Evolutionary conservation across 108 stramenopile species (phyloP).

Genomic region (Cyclotella distinguenda): DNA sequence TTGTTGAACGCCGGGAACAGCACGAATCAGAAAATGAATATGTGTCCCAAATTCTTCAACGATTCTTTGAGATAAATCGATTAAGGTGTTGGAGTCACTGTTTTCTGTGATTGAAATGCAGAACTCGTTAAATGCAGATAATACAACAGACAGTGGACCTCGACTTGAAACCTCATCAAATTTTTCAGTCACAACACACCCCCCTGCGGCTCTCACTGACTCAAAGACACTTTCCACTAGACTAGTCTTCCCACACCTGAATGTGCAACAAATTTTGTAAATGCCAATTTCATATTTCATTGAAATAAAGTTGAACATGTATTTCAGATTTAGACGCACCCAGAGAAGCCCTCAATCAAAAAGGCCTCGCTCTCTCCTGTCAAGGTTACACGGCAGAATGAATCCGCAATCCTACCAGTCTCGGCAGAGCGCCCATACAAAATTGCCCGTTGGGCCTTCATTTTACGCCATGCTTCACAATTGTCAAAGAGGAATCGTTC

Average conservation of each 20-base stretch:
- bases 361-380: constrained; percentile 27
- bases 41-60: background rate
- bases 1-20: background rate
- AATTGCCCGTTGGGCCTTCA: background rate
- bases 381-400: constrained; percentile 23
- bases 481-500: constrained; percentile 16
- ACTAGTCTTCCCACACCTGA: constrained; percentile 5
- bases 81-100: background rate
- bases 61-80: constrained; percentile 10
- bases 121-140: constrained; percentile 28
- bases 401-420: constrained; percentile 14
- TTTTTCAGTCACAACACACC: constrained; percentile 25
- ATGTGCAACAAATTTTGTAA: background rate
- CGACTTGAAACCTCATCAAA: constrained; percentile 26
- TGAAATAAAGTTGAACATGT: background rate
- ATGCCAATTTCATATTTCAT: background rate
- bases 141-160: constrained; percentile 17
- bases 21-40: background rate
- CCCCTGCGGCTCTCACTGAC: constrained; percentile 16
- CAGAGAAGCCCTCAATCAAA: constrained; percentile 29
- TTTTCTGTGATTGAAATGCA: constrained; percentile 10
- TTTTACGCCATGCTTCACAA: background rate
- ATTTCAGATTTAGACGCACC: background rate
- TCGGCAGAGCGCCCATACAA: constrained; percentile 29
- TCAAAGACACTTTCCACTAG: constrained; percentile 20